Evolutionary conservation across 1,139 yeast species (phyloP).

Genomic region (Komagataea norvegica): DNA sequence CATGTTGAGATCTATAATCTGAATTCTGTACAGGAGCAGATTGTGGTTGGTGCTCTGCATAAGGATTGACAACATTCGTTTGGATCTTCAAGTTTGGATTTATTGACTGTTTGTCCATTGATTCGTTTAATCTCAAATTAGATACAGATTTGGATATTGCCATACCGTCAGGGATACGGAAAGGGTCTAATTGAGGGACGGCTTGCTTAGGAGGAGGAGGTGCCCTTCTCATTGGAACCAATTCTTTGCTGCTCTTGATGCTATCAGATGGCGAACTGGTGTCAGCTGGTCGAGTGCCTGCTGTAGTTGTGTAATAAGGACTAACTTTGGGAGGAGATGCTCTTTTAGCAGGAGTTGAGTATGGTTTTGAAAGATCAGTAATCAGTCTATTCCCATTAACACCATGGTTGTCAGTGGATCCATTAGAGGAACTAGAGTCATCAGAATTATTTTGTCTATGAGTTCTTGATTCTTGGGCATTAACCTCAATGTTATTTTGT

Average conservation of each 20-base stretch:
- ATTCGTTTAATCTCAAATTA: constrained; percentile 17
- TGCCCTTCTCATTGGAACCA: constrained; percentile 43
- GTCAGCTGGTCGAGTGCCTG: constrained; percentile 8
- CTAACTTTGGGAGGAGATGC: constrained; percentile 25
- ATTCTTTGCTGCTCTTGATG: constrained; percentile 14
- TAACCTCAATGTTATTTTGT: constrained; percentile 38
- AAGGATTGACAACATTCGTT: constrained; percentile 28
- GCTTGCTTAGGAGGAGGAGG: constrained; percentile 39
- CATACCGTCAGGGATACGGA: constrained; percentile 5
- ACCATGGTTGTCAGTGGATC: constrained; percentile 9
- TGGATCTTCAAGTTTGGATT: constrained; percentile 27
- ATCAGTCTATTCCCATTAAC: constrained; percentile 16
- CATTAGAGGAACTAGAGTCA: constrained; percentile 21
- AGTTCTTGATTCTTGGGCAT: constrained; percentile 29
- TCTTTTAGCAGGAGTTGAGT: constrained; percentile 22
- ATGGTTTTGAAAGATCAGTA: constrained; percentile 26
- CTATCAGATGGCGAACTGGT: constrained; percentile 3
- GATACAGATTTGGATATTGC: constrained; percentile 21
- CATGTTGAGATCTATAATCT: constrained; percentile 1
- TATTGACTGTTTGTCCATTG: constrained; percentile 15
- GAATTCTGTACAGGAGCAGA: background rate
- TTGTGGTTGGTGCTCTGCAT: constrained; percentile 12
- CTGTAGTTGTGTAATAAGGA: constrained; percentile 20
- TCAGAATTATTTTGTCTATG: constrained; percentile 23
- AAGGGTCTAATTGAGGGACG: constrained; percentile 12